A percentile compares a stretch with the other conserved stretches of the same genome.
Evolutionary conservation across 495 filamentous ascomycete species (phyloP).

Genomic region (Penicillium coprophilum): DNA sequence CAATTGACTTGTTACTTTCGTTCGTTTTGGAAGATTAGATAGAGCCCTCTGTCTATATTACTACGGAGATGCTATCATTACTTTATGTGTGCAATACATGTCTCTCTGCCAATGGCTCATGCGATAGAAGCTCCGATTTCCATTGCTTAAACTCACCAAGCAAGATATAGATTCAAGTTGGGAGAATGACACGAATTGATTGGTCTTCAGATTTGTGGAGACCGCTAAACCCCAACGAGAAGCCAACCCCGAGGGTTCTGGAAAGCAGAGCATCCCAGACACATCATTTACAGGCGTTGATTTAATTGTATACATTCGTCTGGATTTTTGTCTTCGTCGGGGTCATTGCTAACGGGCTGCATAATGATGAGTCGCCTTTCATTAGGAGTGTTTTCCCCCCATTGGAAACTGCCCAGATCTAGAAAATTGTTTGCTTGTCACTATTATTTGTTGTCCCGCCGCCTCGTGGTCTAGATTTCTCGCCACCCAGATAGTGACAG

Average conservation of each 20-base stretch:
- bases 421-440: too few relatives aligned
- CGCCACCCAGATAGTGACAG: constrained; percentile 22
- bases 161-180: not conserved
- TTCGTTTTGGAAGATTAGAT: not conserved
- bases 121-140: too few relatives aligned
- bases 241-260: not conserved
- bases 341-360: not conserved
- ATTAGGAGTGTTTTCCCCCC: too few relatives aligned
- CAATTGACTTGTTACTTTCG: not conserved
- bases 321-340: not conserved
- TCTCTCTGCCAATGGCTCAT: too few relatives aligned
- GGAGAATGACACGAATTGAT: not conserved
- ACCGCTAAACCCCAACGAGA: not conserved
- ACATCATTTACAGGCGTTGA: not conserved
- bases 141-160: not conserved
- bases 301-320: not conserved
- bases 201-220: not conserved
- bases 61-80: not conserved
- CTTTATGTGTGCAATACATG: not conserved
- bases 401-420: too few relatives aligned
- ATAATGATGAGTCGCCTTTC: too few relatives aligned
- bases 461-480: constrained; percentile 12
- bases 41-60: not conserved
- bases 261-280: not conserved
- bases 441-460: constrained; percentile 27